phyloP scores from a whole-genome alignment of 208 protist species.

The Wallacemonas sp. region DNA sequence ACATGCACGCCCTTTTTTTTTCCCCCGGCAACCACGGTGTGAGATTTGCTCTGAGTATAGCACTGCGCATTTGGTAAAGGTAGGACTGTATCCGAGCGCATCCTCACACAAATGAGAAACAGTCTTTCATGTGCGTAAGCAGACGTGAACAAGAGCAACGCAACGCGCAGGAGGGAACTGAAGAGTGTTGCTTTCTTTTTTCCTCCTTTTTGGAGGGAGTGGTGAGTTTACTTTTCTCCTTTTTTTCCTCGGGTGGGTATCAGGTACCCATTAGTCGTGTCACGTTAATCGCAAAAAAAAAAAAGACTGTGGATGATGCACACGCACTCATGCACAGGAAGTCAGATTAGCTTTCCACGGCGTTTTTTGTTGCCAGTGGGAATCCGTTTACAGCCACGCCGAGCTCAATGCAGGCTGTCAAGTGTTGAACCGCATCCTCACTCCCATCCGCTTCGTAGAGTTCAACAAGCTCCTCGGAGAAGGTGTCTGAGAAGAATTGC shows the following conservation, averaged over 20 bases:
- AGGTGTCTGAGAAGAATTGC: constrained; percentile 82
- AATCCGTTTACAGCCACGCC: constrained; percentile 84
- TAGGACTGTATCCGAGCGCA: no score
- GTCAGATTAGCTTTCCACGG: constrained; percentile 23
- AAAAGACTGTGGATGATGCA: not conserved
- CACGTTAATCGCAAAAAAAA: not conserved
- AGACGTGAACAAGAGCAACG: no score
- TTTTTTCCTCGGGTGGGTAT: not conserved
- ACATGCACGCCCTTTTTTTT: no score
- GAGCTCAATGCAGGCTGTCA: constrained; percentile 80
- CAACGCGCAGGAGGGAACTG: no score
- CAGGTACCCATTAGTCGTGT: not conserved
- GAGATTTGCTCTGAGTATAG: no score
- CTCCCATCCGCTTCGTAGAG: constrained; percentile 84
- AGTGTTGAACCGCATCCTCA: constrained; percentile 70
- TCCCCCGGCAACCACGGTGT: no score
- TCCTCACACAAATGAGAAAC: no score
- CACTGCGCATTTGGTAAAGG: no score
- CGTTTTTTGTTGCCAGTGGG: constrained; percentile 42
- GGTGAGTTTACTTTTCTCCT: no score
- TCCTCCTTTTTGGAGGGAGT: not conserved
- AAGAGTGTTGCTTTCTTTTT: no score
- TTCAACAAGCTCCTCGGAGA: constrained; percentile 79
- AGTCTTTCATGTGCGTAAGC: no score
- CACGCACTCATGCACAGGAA: no score